Base-by-base conservation (phyloP, 306 rosid genomes). In the Sechiopsis laciniata region DNA sequence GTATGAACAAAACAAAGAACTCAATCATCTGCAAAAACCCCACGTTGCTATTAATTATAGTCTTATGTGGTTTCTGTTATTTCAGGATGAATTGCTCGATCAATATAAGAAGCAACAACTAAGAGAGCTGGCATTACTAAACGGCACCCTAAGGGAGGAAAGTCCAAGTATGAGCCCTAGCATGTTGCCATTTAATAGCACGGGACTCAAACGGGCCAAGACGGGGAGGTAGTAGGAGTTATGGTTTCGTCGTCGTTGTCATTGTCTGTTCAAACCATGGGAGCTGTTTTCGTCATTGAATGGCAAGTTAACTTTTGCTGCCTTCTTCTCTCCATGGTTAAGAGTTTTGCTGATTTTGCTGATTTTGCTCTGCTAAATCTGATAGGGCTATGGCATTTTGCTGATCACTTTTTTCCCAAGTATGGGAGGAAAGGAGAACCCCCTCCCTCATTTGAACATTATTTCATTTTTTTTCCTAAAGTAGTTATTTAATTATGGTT, bases 151-250 rank as follows among this genome's bases (percentile, higher is more conserved):
- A 75, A 87, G 97, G 86, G 97, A 91, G 73, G 97, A 87, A 84
- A 91, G 97, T 79, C 97, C 93, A 0, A 89, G 97, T 74, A 91
- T 91, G 96, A 90, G 96, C 80, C 97, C 97, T 2, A 89, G 91
- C 81, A 84, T 91, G 97, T 91, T 96, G 0, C 96, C 97, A 14
- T 91, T 91, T 74, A 89, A 87, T 87, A 86, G 82, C 69, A 83
- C 89, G 40, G 96, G 96, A 72, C 88, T 91, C 88, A 91, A 91
- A 77, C 88, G 97, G 59, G 94, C 97, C 75, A 91, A 91, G 85
- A 91, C 94, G 17, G 96, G 96, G 82, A 86, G 90, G 84, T 91
- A 55, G 70, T 21, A 29, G 55, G 58, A 51, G 9, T 15, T 4
- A 15, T 16, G 21, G 24, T 26, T 48, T 45, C 56, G n/a, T n/a